phyloP scores from a whole-genome alignment of 306 rosid genomes.

The Trichosanthes truncata region DNA sequence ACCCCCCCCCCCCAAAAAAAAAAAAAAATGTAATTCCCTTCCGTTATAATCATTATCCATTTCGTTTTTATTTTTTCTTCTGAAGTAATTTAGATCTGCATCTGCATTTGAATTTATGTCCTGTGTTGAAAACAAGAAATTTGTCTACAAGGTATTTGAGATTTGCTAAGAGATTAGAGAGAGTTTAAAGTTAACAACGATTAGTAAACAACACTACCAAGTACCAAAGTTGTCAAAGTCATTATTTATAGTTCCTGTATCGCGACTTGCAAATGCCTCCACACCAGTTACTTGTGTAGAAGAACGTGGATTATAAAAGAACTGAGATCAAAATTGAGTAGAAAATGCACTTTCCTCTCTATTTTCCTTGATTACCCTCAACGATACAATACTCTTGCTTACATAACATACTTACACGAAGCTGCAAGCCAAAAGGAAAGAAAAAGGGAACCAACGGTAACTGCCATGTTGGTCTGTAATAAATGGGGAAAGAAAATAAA shows the following conservation, averaged over 20 bases:
- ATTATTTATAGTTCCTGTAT: background rate
- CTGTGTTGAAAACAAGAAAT: background rate
- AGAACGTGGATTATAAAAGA: background rate
- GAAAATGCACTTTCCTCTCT: no score
- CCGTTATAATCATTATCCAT: background rate
- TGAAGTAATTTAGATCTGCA: background rate
- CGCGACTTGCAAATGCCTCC: background rate
- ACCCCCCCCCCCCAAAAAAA: background rate
- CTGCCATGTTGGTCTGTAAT: no score
- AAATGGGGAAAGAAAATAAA: no score
- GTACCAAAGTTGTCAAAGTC: background rate
- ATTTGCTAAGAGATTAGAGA: background rate
- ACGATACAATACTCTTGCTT: no score
- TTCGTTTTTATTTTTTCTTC: background rate
- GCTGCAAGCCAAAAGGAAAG: no score
- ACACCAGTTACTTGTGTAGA: background rate
- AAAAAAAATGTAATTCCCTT: background rate
- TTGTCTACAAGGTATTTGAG: background rate
- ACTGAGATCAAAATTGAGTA: no score
- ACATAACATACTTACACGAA: no score
- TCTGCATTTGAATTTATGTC: background rate
- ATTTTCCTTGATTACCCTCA: no score
- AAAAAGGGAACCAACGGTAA: no score
- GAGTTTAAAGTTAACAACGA: background rate
- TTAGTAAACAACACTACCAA: background rate